Percentiles rank a stretch among this genome's conserved stretches.
phyloP scores from a whole-genome alignment of 495 filamentous ascomycete species.

The Parathielavia appendiculata region DNA sequence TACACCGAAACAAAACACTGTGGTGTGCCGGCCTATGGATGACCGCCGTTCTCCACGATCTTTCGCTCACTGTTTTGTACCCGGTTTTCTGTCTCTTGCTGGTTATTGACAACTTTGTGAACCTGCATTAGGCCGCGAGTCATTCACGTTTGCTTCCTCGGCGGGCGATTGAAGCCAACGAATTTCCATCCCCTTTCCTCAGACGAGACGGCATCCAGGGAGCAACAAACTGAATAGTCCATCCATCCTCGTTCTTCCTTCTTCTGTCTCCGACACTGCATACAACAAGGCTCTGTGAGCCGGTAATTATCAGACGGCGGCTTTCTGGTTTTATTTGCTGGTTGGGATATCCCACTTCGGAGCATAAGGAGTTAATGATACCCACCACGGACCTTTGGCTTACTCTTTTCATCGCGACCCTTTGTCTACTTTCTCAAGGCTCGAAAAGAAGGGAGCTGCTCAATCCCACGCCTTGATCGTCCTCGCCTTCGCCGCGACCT shows the following conservation, averaged over 20 bases:
- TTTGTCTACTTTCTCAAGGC: background rate
- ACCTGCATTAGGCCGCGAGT: slow-evolving; percentile 5
- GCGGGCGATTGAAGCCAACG: background rate
- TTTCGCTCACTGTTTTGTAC: background rate
- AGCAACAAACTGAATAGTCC: background rate
- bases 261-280: background rate
- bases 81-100: background rate
- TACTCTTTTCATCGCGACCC: background rate
- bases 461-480: background rate
- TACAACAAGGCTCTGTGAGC: slow-evolving; percentile 9
- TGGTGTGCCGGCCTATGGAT: slow-evolving; percentile 7
- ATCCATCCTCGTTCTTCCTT: background rate
- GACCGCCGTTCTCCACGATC: background rate
- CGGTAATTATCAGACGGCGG: background rate
- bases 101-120: background rate
- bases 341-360: background rate
- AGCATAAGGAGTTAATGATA: slow-evolving; percentile 12
- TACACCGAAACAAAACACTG: slow-evolving; percentile 20
- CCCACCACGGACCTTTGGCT: slow-evolving; percentile 2
- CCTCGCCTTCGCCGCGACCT: too few species aligned
- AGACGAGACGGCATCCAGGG: slow-evolving; percentile 1
- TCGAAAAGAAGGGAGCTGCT: too few species aligned
- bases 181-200: background rate
- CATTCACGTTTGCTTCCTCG: background rate
- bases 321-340: background rate